Percentiles rank a stretch among this genome's conserved stretches.
These are phyloP conservation scores for Pleurotus sapidus DNA, from an alignment of 768 basidiomycete species.

Conservation along the genomic window DNA sequence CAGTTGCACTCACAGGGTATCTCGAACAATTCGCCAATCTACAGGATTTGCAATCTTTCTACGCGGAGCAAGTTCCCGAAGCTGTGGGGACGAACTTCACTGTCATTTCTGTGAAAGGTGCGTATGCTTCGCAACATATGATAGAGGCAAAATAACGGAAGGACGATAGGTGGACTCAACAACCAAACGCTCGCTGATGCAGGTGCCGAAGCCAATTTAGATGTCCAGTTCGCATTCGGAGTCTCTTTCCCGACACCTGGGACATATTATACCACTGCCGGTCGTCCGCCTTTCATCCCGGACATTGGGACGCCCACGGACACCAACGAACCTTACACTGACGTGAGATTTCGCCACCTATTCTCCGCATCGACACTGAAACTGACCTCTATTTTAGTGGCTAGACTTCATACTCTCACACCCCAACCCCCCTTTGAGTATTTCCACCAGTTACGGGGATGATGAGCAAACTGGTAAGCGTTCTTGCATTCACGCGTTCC, in stretches of 20 bases:
- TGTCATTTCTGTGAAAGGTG: conserved; percentile 55
- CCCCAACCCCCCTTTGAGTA: conserved; percentile 47
- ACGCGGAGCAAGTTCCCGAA: conserved; percentile 40
- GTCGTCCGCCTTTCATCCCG: conserved; percentile 56
- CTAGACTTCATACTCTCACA: conserved; percentile 51
- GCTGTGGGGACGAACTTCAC: conserved; percentile 51
- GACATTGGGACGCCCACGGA: conserved; percentile 36
- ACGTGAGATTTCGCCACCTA: conserved; percentile 12
- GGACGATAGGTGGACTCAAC: conserved; percentile 52
- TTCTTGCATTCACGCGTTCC: too few relatives aligned
- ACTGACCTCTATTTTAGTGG: conserved; percentile 32
- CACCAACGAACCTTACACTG: conserved; percentile 31
- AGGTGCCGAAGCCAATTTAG: conserved; percentile 65
- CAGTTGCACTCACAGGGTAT: conserved; percentile 55
- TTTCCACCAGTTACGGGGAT: conserved; percentile 74
- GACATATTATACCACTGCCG: conserved; percentile 62
- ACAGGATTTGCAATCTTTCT: conserved; percentile 51
- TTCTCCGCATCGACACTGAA: not conserved
- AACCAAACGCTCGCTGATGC: conserved; percentile 49
- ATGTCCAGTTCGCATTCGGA: conserved; percentile 67
- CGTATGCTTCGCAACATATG: not conserved
- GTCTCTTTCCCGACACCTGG: conserved; percentile 57
- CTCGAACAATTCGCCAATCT: conserved; percentile 50
- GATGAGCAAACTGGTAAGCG: conserved; percentile 63
- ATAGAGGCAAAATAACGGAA: conserved; percentile 9